Percentiles rank a stretch among this genome's conserved stretches.
Conservation (phyloP, 192 early-diverging fungal species). For the Backusella circina region DNA sequence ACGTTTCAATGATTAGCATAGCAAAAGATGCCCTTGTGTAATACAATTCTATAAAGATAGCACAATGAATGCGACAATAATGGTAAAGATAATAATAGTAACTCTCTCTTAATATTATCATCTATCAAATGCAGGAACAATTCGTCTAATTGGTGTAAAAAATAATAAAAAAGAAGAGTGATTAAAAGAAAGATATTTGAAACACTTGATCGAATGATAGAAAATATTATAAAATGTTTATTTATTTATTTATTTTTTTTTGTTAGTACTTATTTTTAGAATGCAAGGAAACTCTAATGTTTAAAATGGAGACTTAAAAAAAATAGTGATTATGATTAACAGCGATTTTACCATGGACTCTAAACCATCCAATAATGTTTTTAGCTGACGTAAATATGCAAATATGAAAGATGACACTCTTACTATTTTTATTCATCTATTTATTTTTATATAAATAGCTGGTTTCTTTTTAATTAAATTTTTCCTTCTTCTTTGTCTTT, state of each 20-base stretch:
- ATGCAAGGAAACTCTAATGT: not conserved
- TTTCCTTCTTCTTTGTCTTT: not conserved
- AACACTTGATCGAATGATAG: not conserved
- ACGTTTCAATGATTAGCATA: too few species aligned
- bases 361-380: not conserved
- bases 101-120: not conserved
- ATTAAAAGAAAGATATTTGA: not conserved
- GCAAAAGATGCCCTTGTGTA: not conserved
- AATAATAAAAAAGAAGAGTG: not conserved
- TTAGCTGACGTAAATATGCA: not conserved
- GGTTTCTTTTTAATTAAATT: not conserved
- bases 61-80: not conserved
- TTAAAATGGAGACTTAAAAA: slow-evolving; percentile 1
- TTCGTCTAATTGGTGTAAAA: not conserved
- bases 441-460: not conserved
- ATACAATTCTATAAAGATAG: not conserved
- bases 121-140: not conserved
- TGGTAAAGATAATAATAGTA: not conserved
- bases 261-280: not conserved
- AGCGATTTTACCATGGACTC: not conserved
- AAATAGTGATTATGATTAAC: not conserved
- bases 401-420: not conserved
- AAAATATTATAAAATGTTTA: not conserved
- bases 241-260: too few species aligned
- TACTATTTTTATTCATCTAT: not conserved